A percentile compares a stretch with the other conserved stretches of the same genome.
Conservation (phyloP, 2,329 filamentous ascomycete genomes). For the Penicillium expansum region DNA sequence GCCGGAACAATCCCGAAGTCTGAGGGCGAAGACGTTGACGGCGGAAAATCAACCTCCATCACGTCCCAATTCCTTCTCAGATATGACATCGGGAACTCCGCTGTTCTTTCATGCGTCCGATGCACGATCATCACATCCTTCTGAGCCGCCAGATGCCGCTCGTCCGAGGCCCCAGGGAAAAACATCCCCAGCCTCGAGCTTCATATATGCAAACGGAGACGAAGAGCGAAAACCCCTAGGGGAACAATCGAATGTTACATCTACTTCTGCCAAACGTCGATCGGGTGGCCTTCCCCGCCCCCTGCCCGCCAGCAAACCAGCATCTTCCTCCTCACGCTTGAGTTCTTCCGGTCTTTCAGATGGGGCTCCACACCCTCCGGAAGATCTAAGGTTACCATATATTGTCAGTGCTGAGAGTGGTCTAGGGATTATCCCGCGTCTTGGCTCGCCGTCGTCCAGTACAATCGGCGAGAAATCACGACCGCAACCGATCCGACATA, state of each 20-base stretch:
- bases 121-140: conserved; percentile 53
- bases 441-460: conserved; percentile 23
- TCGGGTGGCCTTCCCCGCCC: conserved; percentile 34
- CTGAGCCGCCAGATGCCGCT: conserved; percentile 28
- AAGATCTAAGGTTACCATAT: conserved; percentile 19
- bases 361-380: conserved; percentile 24
- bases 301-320: conserved; percentile 19
- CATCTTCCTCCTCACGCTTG: conserved; percentile 30
- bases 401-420: conserved; percentile 25
- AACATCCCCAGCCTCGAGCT: conserved; percentile 29
- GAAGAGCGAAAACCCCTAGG: conserved; percentile 28
- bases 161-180: conserved; percentile 28
- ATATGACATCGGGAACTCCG: conserved; percentile 41
- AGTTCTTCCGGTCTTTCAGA: conserved; percentile 32
- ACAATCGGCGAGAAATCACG: conserved; percentile 18
- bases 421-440: conserved; percentile 18
- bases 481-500: conserved; percentile 23
- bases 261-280: conserved; percentile 24
- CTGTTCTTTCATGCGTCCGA: conserved; percentile 96
- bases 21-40: conserved; percentile 39
- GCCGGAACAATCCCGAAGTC: conserved; percentile 30
- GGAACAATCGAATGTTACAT: conserved; percentile 21
- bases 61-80: conserved; percentile 36
- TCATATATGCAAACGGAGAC: conserved; percentile 40
- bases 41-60: conserved; percentile 36